phyloP scores from a whole-genome alignment of 2,329 filamentous ascomycete species.

The Penicillium sp. region DNA sequence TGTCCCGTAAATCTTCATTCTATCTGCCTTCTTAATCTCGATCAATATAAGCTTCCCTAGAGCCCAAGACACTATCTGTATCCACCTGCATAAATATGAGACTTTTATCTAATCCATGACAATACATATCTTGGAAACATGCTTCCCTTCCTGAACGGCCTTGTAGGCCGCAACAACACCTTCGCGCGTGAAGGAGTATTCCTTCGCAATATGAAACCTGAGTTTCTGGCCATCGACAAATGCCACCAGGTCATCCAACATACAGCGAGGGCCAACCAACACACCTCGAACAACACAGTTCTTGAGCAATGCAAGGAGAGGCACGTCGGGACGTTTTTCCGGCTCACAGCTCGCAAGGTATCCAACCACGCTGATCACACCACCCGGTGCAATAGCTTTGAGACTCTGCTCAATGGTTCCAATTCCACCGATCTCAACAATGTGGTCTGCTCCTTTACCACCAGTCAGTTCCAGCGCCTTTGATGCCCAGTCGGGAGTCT shows the following conservation, averaged over 20 bases:
- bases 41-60: no score
- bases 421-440: slow-evolving; percentile 45
- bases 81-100: no score
- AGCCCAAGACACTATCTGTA: no score
- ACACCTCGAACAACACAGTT: neutral
- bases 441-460: slow-evolving; percentile 43
- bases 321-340: neutral
- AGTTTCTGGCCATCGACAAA: neutral
- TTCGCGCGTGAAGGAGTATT: neutral
- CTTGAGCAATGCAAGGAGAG: neutral
- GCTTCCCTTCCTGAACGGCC: neutral
- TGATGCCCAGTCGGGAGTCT: slow-evolving; percentile 21
- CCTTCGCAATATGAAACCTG: neutral
- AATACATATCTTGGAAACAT: neutral
- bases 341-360: neutral
- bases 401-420: slow-evolving; percentile 41
- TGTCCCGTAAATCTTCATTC: no score
- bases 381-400: slow-evolving; percentile 3
- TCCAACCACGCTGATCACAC: slow-evolving; percentile 9
- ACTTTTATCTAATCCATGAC: neutral
- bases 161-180: neutral
- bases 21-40: no score
- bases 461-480: slow-evolving; percentile 29
- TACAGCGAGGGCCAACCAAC: neutral
- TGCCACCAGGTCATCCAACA: neutral